Base-by-base conservation (phyloP, 495 filamentous ascomycete genomes). In the Corynascus novoguineensis region DNA sequence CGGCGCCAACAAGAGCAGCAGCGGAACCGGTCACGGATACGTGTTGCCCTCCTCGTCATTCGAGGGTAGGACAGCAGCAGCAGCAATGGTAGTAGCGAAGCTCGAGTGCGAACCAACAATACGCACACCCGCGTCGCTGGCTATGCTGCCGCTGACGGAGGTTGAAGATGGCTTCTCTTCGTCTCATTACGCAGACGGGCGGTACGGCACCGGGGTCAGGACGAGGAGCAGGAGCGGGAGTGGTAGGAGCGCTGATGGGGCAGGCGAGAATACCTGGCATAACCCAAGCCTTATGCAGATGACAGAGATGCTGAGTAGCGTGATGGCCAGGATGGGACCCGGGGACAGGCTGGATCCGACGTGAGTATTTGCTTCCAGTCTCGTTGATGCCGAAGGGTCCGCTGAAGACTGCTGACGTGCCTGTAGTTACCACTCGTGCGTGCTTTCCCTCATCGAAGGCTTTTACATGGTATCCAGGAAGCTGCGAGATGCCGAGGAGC, bases 231-330 rank as follows among this genome's bases (percentile, higher is more conserved):
- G 31, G 28, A 34, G 19, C 5, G 44, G 8, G 8, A 17, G 49
- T 24, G 17, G 15, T 28, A 5, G 22, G 15, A 12, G 12, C 15
- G 24, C 10, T 6, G 27, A n/a, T 28, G 35, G 34, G n/a, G 28
- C 11, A 1, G 29, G 11, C 15, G 27, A 32, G 40, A 29, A 24
- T 27, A 17, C 38, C 42, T 75, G 74, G 71, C 64, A 74, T 24
- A 73, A 72, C 11, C 73, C 72, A 14, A 73, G 60, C 7, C 42
- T 75, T 19, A 61, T 72, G 38, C 70, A 73, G 67, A 73, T 77
- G 71, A 72, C 70, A 15, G 75, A 77, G 64, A 54, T 65, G 0
- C 45, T 78, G 28, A 63, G 71, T 49, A 69, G 68, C 5, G 59
- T 38, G 6, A 73, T 77, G 68, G 60, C 50, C 27, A 64, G 53